These are phyloP conservation scores for Drechslerella stenobrocha DNA, from an alignment of 2,329 filamentous ascomycete genomes.

Conservation along the genomic window DNA sequence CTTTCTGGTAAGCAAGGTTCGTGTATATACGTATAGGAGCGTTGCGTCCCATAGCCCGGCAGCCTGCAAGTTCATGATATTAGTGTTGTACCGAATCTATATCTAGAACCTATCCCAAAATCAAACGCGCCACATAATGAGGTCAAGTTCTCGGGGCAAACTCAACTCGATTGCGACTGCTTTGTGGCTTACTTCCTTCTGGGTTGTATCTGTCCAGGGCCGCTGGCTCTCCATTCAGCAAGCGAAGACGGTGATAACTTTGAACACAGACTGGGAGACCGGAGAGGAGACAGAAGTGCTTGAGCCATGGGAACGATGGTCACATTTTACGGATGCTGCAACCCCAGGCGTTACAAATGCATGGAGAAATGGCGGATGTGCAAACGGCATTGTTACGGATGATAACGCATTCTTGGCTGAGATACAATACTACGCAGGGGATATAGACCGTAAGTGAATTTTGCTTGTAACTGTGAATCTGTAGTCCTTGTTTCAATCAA, in stretches of 20 bases:
- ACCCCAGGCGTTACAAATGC: conserved; percentile 11
- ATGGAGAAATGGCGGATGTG: conserved; percentile 23
- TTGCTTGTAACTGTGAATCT: neutral
- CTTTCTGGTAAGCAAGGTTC: no score
- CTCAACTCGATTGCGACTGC: neutral
- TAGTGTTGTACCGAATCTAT: no score
- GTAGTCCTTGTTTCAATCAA: no score
- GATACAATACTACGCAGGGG: conserved; percentile 14
- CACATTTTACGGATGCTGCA: neutral
- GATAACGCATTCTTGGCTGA: conserved; percentile 4
- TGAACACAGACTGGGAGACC: neutral
- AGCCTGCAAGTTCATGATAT: no score
- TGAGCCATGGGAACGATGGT: neutral
- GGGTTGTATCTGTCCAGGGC: neutral
- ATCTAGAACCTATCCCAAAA: no score
- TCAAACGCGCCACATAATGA: no score
- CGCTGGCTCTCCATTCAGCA: conserved; percentile 32
- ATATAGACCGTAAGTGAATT: conserved; percentile 24
- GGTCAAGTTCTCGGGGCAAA: no score
- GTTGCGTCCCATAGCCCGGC: no score
- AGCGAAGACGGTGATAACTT: conserved; percentile 1
- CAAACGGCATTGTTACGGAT: conserved; percentile 20
- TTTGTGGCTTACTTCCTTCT: neutral
- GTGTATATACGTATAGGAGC: no score
- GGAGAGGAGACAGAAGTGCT: neutral